Conservation (phyloP, 257 asterid species). For the Leptodermis oblonga region DNA sequence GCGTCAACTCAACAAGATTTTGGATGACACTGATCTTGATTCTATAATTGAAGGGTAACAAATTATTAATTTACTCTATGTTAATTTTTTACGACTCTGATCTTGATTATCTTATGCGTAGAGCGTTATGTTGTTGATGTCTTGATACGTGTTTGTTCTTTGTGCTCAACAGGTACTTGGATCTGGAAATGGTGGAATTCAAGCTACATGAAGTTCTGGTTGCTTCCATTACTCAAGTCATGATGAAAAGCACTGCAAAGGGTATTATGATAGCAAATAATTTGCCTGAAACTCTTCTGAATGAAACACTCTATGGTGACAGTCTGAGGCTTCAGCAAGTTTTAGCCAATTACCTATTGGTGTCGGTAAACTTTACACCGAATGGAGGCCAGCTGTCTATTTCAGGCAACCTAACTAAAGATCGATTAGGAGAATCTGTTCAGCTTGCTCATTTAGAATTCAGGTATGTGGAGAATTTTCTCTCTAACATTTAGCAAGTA, state of each 20-base stretch:
- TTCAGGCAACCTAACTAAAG: conserved; percentile 53
- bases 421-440: conserved; percentile 66
- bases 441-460: conserved; percentile 83
- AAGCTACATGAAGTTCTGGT: conserved; percentile 71
- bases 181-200: conserved; percentile 89
- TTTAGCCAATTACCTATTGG: conserved; percentile 62
- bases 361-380: conserved; percentile 56
- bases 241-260: conserved; percentile 78
- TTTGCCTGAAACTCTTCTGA: conserved; percentile 39
- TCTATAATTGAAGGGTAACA: conserved; percentile 78
- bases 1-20: conserved; percentile 74
- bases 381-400: conserved; percentile 66
- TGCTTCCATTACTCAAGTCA: conserved; percentile 82
- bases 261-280: conserved; percentile 56
- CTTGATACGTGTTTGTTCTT: background rate
- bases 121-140: background rate
- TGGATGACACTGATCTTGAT: conserved; percentile 93
- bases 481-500: background rate
- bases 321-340: conserved; percentile 87
- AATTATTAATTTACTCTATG: background rate
- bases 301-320: conserved; percentile 77
- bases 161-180: conserved; percentile 55
- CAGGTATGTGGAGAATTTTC: conserved; percentile 40
- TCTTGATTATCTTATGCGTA: background rate
- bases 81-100: background rate